Evolutionary conservation across 1,284 basidiomycete species (phyloP).

Genomic region (Spongispora temasekensis): DNA sequence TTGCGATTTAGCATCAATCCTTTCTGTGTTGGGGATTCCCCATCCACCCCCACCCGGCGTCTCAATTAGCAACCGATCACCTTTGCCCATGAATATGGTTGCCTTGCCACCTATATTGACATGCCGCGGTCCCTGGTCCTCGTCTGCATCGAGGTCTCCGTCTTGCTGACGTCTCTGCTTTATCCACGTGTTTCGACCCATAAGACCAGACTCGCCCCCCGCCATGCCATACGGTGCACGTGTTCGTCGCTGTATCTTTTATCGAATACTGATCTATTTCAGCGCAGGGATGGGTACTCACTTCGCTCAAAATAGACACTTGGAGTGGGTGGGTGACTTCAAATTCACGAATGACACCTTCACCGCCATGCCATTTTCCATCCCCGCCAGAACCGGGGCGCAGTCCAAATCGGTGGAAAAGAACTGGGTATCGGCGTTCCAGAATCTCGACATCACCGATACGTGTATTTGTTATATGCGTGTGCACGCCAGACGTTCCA

Average conservation of each 20-base stretch:
- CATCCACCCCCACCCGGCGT: conserved; percentile 95
- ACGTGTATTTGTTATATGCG: conserved; percentile 93
- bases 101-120: conserved; percentile 95
- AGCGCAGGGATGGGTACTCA: conserved; percentile 30
- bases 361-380: conserved; percentile 82
- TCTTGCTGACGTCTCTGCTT: conserved; percentile 74
- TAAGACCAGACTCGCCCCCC: conserved; percentile 76
- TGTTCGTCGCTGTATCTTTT: conserved; percentile 66
- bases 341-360: conserved; percentile 86
- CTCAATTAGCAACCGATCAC: conserved; percentile 79
- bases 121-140: conserved; percentile 46
- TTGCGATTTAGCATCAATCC: conserved; percentile 15
- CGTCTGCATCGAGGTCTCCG: conserved; percentile 52
- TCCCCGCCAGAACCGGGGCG: conserved; percentile 76
- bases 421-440: conserved; percentile 87
- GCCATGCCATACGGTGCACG: conserved; percentile 89
- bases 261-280: background rate
- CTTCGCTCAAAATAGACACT: conserved; percentile 85
- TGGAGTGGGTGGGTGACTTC: conserved; percentile 88
- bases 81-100: conserved; percentile 84
- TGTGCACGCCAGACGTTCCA: conserved; percentile 86
- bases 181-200: conserved; percentile 90
- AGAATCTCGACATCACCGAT: conserved; percentile 94
- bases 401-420: conserved; percentile 82
- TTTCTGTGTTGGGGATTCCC: conserved; percentile 51